phyloP scores from a whole-genome alignment of 768 basidiomycete genomes.

The Tulasnella sp. region DNA sequence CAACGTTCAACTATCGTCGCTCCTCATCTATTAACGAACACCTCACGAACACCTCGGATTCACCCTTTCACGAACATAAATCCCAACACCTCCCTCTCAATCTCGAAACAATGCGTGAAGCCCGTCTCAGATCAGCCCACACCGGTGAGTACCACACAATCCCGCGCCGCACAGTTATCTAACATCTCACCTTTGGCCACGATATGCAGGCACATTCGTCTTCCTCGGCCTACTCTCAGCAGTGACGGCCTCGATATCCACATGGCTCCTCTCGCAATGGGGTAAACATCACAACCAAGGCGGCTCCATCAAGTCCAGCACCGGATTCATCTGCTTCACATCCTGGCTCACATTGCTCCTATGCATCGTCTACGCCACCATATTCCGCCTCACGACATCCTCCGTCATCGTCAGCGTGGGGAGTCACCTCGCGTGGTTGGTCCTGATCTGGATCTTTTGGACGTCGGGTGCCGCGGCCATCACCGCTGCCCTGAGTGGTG shows the following conservation, averaged over 20 bases:
- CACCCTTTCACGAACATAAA: too few relatives aligned
- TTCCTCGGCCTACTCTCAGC: constrained; percentile 45
- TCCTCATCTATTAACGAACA: too few relatives aligned
- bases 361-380: constrained; percentile 37
- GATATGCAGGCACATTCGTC: constrained; percentile 41
- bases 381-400: constrained; percentile 44
- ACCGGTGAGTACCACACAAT: too few relatives aligned
- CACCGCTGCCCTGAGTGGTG: constrained; percentile 55
- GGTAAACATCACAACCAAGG: constrained; percentile 44
- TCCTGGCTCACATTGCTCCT: constrained; percentile 61
- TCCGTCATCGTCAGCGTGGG: constrained; percentile 48
- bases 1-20: too few relatives aligned
- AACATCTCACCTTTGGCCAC: too few relatives aligned
- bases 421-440: constrained; percentile 49
- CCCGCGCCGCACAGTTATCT: too few relatives aligned
- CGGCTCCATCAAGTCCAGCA: constrained; percentile 45
- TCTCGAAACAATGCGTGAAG: too few relatives aligned
- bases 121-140: too few relatives aligned
- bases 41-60: too few relatives aligned
- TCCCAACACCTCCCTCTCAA: too few relatives aligned
- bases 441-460: constrained; percentile 72
- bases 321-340: constrained; percentile 58
- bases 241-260: constrained; percentile 52
- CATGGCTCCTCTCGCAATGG: constrained; percentile 59
- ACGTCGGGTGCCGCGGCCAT: constrained; percentile 60